These are phyloP conservation scores for Agrocybe chaxingu DNA, from an alignment of 768 basidiomycete genomes.

Conservation along the genomic window DNA sequence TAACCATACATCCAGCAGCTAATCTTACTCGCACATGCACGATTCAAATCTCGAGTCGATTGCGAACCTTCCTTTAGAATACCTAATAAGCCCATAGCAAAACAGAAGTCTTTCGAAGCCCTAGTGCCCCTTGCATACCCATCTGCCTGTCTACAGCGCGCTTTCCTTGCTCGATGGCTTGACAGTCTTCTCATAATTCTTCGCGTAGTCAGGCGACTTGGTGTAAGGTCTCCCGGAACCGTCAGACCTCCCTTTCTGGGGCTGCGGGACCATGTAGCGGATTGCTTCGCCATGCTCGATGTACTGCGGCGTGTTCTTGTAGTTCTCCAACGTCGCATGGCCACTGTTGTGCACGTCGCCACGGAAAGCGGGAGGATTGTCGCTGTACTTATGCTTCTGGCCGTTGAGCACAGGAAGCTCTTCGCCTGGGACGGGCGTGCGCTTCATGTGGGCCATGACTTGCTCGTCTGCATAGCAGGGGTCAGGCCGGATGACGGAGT, in stretches of 20 bases:
- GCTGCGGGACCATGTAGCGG: slow-evolving; percentile 25
- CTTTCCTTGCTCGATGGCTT: neutral
- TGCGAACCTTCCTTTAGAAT: neutral
- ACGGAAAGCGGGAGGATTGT: slow-evolving; percentile 14
- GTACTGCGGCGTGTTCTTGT: slow-evolving; percentile 18
- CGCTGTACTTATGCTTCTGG: slow-evolving; percentile 3
- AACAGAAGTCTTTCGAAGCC: neutral
- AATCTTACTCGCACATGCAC: too few relatives aligned
- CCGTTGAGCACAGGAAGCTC: slow-evolving; percentile 9
- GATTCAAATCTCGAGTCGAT: too few relatives aligned
- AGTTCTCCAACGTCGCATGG: slow-evolving; percentile 24
- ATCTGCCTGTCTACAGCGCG: neutral
- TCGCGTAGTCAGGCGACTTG: slow-evolving; percentile 30
- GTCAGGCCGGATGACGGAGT: neutral
- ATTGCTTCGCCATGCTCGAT: slow-evolving; percentile 10
- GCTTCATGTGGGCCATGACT: slow-evolving; percentile 22
- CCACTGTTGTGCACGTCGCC: slow-evolving; percentile 22
- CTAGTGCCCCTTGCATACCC: neutral
- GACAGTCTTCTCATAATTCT: slow-evolving; percentile 28
- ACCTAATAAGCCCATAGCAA: neutral
- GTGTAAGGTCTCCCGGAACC: slow-evolving; percentile 25
- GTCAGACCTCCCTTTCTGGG: slow-evolving; percentile 24
- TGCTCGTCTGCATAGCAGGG: slow-evolving; percentile 26
- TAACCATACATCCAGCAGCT: too few relatives aligned
- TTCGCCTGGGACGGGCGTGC: slow-evolving; percentile 11